A percentile compares a stretch with the other conserved stretches of the same genome.
phyloP scores from a whole-genome alignment of 495 filamentous ascomycete genomes.

The Penicillium paradoxum region DNA sequence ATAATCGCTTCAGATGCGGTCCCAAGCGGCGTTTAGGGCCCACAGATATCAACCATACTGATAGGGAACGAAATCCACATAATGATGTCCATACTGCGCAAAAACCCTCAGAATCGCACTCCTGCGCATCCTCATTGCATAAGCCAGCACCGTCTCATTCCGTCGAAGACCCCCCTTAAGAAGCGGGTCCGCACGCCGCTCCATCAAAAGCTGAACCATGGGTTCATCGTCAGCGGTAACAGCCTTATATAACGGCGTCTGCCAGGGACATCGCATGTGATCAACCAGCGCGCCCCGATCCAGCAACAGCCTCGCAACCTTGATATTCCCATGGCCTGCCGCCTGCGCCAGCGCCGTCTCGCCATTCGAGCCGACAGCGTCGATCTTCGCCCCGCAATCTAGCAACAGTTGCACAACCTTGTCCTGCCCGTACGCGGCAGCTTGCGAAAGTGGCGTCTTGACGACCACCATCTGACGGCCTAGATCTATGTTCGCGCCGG shows the following conservation, averaged over 20 bases:
- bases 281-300: conserved; percentile 31
- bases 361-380: conserved; percentile 29
- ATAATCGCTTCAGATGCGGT: not conserved
- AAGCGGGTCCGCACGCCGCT: conserved; percentile 11
- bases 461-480: not conserved
- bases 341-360: conserved; percentile 41
- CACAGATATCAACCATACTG: conserved; percentile 1
- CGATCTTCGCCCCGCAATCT: conserved; percentile 37
- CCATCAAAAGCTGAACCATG: conserved; percentile 12
- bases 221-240: not conserved
- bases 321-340: conserved; percentile 30
- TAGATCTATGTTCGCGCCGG: conserved; percentile 19
- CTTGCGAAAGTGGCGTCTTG: conserved; percentile 20
- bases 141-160: not conserved
- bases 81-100: not conserved
- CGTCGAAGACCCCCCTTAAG: not conserved
- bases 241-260: conserved; percentile 17
- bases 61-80: not conserved
- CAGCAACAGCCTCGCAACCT: conserved; percentile 36
- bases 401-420: conserved; percentile 35
- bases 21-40: too few relatives aligned
- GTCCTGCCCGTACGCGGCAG: conserved; percentile 31
- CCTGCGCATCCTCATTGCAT: not conserved
- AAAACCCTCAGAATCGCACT: not conserved
- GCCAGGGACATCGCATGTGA: conserved; percentile 1